A percentile compares a stretch with the other conserved stretches of the same genome.
phyloP scores from a whole-genome alignment of 2,329 filamentous ascomycete genomes.

The Alternaria sp. region DNA sequence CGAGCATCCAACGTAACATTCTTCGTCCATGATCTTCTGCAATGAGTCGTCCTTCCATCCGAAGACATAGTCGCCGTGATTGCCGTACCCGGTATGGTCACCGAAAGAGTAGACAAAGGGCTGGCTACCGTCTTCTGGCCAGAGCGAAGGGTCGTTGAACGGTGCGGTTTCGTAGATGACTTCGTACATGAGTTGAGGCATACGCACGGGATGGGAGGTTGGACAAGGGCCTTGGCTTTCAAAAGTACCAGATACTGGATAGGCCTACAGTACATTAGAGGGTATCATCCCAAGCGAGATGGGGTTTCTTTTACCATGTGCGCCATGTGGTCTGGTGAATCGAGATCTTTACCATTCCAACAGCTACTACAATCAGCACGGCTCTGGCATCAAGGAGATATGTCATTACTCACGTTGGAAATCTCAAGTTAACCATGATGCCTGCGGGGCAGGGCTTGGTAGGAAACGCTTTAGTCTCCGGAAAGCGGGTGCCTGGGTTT shows the following conservation, averaged over 20 bases:
- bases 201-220: slow-evolving; percentile 53
- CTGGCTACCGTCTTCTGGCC: slow-evolving; percentile 44
- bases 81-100: slow-evolving; percentile 58
- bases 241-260: slow-evolving; percentile 34
- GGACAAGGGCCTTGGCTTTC: slow-evolving; percentile 61
- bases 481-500: slow-evolving; percentile 50
- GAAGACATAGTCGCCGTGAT: slow-evolving; percentile 64
- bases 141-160: slow-evolving; percentile 35
- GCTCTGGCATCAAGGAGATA: neutral
- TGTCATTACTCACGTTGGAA: slow-evolving; percentile 38
- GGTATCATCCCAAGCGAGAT: neutral
- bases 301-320: slow-evolving; percentile 26
- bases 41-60: slow-evolving; percentile 62
- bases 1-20: slow-evolving; percentile 50
- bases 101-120: slow-evolving; percentile 39
- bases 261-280: slow-evolving; percentile 16
- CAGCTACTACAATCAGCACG: slow-evolving; percentile 54
- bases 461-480: slow-evolving; percentile 55
- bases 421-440: slow-evolving; percentile 57
- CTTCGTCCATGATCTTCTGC: slow-evolving; percentile 54
- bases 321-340: slow-evolving; percentile 36
- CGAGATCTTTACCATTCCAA: slow-evolving; percentile 38
- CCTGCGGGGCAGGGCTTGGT: slow-evolving; percentile 52
- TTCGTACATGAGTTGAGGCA: slow-evolving; percentile 39
- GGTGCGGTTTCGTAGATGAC: slow-evolving; percentile 49